These are phyloP conservation scores for Pouteria campechiana DNA, from an alignment of 179 eudicot genomes.

Conservation along the genomic window DNA sequence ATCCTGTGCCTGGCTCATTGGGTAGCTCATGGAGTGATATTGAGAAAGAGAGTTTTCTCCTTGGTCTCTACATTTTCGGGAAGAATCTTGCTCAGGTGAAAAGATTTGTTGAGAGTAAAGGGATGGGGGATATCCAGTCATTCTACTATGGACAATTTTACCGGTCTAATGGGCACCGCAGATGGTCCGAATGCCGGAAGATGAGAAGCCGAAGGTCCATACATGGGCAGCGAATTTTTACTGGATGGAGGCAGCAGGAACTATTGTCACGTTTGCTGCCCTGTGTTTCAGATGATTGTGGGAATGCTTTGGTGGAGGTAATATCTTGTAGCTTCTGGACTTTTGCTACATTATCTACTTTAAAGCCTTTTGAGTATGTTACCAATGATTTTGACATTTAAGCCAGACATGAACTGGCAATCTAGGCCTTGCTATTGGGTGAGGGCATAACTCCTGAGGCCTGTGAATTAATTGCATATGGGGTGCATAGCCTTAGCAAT, in stretches of 20 bases:
- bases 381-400: no score
- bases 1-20: slow-evolving; percentile 28
- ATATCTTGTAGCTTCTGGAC: slow-evolving; percentile 6
- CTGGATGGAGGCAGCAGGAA: slow-evolving; percentile 55
- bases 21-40: slow-evolving; percentile 47
- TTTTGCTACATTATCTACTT: no score
- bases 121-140: slow-evolving; percentile 39
- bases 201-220: slow-evolving; percentile 39
- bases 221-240: slow-evolving; percentile 44
- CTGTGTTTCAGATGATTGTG: slow-evolving; percentile 35
- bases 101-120: slow-evolving; percentile 41
- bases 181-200: slow-evolving; percentile 55
- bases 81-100: slow-evolving; percentile 47
- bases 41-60: slow-evolving; percentile 51
- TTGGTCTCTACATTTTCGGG: slow-evolving; percentile 60
- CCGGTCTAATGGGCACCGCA: slow-evolving; percentile 27
- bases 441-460: no score
- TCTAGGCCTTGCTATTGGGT: no score
- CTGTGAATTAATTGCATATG: no score
- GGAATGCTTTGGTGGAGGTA: slow-evolving; percentile 20
- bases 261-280: slow-evolving; percentile 42
- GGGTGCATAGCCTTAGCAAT: no score
- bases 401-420: no score
- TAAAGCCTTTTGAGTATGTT: no score
- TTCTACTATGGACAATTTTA: slow-evolving; percentile 55